phyloP scores from a whole-genome alignment of 495 filamentous ascomycete genomes.

The Trichocladium antarcticum region DNA sequence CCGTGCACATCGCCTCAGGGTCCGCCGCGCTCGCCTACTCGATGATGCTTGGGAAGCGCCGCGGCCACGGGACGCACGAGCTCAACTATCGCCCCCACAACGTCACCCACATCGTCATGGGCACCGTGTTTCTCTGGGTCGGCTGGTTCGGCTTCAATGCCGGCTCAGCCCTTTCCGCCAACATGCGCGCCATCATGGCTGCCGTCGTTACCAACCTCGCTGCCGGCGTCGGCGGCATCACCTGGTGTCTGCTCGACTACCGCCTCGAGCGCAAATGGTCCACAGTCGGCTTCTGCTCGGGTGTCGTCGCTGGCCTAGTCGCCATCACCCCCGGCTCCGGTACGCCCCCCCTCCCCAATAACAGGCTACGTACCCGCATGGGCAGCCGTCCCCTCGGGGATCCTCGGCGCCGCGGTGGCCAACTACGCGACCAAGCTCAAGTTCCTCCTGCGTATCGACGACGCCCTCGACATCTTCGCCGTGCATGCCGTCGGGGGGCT shows the following conservation, averaged over 20 bases:
- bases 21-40: slow-evolving; percentile 83
- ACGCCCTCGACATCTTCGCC: slow-evolving; percentile 90
- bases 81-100: slow-evolving; percentile 97
- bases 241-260: slow-evolving; percentile 94
- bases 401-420: slow-evolving; percentile 72
- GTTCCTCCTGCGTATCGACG: slow-evolving; percentile 77
- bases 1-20: slow-evolving; percentile 90
- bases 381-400: slow-evolving; percentile 82
- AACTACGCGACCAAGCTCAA: slow-evolving; percentile 98
- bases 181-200: slow-evolving; percentile 75
- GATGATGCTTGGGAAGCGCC: slow-evolving; percentile 81
- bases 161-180: slow-evolving; percentile 79
- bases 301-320: slow-evolving; percentile 85
- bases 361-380: slow-evolving; percentile 84
- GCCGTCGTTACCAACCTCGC: slow-evolving; percentile 61
- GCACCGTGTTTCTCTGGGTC: slow-evolving; percentile 97
- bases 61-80: slow-evolving; percentile 70
- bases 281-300: slow-evolving; percentile 94
- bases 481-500: slow-evolving; percentile 84
- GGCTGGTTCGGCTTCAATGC: slow-evolving; percentile 99
- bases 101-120: slow-evolving; percentile 91
- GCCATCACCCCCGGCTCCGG: slow-evolving; percentile 89
- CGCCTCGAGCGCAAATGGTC: slow-evolving; percentile 93
- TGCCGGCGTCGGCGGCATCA: slow-evolving; percentile 80
- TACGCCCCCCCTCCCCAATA: too few relatives aligned